Evolutionary conservation across 306 rosid species (phyloP).

Genomic region (Corylus americana): DNA sequence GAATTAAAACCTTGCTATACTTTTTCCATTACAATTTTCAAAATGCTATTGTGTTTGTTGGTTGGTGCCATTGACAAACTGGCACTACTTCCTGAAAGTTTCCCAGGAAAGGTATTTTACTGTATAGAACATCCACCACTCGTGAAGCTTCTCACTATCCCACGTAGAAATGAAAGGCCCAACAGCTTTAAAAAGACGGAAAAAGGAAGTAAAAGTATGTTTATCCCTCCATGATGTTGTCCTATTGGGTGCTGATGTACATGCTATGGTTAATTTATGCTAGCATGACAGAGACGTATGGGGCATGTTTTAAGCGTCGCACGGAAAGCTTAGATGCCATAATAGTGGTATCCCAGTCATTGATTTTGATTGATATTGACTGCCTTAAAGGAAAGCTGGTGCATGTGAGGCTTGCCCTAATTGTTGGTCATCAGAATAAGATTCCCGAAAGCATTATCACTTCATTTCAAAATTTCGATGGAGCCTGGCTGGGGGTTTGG

Average conservation of each 20-base stretch:
- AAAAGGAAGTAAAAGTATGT: neutral
- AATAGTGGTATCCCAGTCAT: constrained; percentile 28
- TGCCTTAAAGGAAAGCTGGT: constrained; percentile 1
- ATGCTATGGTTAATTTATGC: constrained; percentile 23
- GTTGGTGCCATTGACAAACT: constrained; percentile 15
- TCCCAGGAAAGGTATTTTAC: neutral
- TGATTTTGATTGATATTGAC: constrained; percentile 15
- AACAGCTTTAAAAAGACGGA: too few species aligned
- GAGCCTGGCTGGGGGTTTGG: too few species aligned
- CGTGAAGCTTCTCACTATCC: neutral
- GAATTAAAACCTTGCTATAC: neutral
- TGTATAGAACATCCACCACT: neutral
- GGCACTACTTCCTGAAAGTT: neutral
- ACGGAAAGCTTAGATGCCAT: constrained; percentile 35
- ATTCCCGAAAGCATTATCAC: too few species aligned
- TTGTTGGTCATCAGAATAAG: too few species aligned
- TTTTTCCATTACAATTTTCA: neutral
- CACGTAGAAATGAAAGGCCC: neutral
- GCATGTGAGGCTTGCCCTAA: too few species aligned
- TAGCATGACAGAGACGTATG: constrained; percentile 43
- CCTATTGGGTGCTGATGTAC: constrained; percentile 21
- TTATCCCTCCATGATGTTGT: constrained; percentile 10
- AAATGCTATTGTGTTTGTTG: neutral
- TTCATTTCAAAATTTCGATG: too few species aligned
- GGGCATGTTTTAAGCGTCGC: constrained; percentile 43